Percentiles rank a stretch among this genome's conserved stretches.
phyloP scores from a whole-genome alignment of 2,329 filamentous ascomycete genomes.

The Fusarium cyanostomum region DNA sequence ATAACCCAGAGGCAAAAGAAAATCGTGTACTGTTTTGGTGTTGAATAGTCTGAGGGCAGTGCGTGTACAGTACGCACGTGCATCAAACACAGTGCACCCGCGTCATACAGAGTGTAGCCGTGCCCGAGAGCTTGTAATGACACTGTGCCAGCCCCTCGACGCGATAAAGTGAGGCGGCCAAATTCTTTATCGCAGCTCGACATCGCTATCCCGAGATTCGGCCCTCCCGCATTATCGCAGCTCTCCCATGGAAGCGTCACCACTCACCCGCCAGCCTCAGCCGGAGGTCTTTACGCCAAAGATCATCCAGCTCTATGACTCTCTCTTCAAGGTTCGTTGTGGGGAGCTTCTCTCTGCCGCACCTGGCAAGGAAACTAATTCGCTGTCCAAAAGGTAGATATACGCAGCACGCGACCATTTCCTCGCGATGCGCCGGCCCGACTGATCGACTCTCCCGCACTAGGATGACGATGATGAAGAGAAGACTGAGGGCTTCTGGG shows the following conservation, averaged over 20 bases:
- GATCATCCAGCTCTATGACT: conserved; percentile 88
- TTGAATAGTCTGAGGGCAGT: background rate
- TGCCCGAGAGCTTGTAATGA: conserved; percentile 6
- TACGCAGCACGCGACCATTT: conserved; percentile 12
- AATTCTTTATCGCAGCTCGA: conserved; percentile 33
- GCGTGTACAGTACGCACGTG: background rate
- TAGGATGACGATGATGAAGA: conserved; percentile 73
- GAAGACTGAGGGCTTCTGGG: conserved; percentile 91
- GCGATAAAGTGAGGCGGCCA: conserved; percentile 19
- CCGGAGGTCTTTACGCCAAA: conserved; percentile 94
- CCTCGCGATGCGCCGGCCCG: conserved; percentile 33
- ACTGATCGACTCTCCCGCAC: conserved; percentile 43
- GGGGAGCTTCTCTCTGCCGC: background rate
- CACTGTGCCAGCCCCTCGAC: conserved; percentile 16
- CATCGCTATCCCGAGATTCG: background rate
- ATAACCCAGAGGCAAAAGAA: background rate
- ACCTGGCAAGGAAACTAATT: conserved; percentile 21
- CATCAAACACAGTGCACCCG: background rate
- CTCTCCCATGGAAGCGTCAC: conserved; percentile 81
- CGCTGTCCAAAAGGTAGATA: conserved; percentile 41
- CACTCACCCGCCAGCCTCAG: conserved; percentile 89
- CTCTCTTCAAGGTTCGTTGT: conserved; percentile 74
- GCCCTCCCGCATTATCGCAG: conserved; percentile 18
- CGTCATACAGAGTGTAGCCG: conserved; percentile 6
- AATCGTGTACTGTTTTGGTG: background rate